Evolutionary conservation across 2,329 filamentous ascomycete genomes (phyloP).

Genomic region (Exophiala sp.): DNA sequence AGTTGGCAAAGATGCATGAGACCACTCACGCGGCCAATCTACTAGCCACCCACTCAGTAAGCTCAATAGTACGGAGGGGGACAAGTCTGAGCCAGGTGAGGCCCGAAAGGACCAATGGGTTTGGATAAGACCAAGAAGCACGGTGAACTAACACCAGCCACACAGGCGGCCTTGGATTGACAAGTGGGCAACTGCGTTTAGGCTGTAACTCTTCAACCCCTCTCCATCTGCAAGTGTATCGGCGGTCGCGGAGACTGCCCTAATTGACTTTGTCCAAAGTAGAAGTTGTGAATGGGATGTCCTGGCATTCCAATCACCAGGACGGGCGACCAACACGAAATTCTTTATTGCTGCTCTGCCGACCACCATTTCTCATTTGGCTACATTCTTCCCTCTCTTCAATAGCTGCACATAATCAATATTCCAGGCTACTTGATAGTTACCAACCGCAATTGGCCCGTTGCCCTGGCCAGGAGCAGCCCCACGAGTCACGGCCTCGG

Average conservation of each 20-base stretch:
- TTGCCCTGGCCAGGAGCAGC: slow-evolving; percentile 17
- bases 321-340: background rate
- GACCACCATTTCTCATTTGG: background rate
- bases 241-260: background rate
- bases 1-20: slow-evolving; percentile 18
- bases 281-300: no score
- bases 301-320: no score
- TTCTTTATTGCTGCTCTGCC: background rate
- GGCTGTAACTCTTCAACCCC: background rate
- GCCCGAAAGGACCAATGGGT: slow-evolving; percentile 9
- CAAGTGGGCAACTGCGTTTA: background rate
- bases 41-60: slow-evolving; percentile 19
- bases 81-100: background rate
- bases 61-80: slow-evolving; percentile 4
- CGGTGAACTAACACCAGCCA: slow-evolving; percentile 2
- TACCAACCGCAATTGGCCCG: slow-evolving; percentile 14
- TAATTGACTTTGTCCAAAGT: background rate
- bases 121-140: slow-evolving; percentile 9
- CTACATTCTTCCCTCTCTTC: background rate
- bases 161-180: slow-evolving; percentile 7
- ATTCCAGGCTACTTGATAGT: slow-evolving; percentile 3
- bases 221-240: background rate
- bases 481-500: slow-evolving; percentile 21
- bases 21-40: slow-evolving; percentile 23
- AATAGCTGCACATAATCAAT: background rate